phyloP scores from a whole-genome alignment of 257 asterid species.

The Gentiana macrophylla region DNA sequence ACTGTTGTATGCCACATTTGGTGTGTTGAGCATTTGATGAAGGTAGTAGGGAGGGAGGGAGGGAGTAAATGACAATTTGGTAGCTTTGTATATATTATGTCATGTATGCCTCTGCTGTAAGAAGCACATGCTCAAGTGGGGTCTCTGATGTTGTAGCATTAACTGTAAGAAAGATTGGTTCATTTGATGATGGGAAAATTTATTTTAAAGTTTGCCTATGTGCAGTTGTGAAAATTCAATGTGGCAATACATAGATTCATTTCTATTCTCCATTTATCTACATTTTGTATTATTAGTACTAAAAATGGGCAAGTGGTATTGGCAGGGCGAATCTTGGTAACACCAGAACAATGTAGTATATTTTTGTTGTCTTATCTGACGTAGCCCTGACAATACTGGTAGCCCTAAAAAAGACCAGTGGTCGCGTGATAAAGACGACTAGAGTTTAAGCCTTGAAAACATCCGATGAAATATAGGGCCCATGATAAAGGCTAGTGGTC shows the following conservation, averaged over 20 bases:
- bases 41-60: conserved; percentile 14
- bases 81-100: conserved; percentile 32
- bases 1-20: conserved; percentile 9
- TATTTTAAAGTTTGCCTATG: conserved; percentile 11
- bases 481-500: too few relatives aligned
- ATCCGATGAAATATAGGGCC: too few relatives aligned
- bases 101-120: conserved; percentile 11
- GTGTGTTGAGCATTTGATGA: conserved; percentile 12
- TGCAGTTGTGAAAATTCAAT: conserved; percentile 22
- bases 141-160: conserved; percentile 31
- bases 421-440: too few relatives aligned
- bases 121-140: conserved; percentile 21
- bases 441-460: too few relatives aligned
- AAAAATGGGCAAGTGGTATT: too few relatives aligned
- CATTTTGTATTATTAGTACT: not conserved
- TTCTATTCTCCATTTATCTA: not conserved
- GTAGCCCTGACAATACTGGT: too few relatives aligned
- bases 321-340: too few relatives aligned
- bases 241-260: conserved; percentile 20
- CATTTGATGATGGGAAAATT: not conserved
- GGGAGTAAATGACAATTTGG: too few relatives aligned
- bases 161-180: conserved; percentile 16
- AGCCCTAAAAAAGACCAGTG: too few relatives aligned
- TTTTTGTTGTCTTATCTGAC: too few relatives aligned
- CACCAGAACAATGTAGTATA: too few relatives aligned